A percentile compares a stretch with the other conserved stretches of the same genome.
Conservation (phyloP, 139 green algal species). For the Coelastrella sp. region DNA sequence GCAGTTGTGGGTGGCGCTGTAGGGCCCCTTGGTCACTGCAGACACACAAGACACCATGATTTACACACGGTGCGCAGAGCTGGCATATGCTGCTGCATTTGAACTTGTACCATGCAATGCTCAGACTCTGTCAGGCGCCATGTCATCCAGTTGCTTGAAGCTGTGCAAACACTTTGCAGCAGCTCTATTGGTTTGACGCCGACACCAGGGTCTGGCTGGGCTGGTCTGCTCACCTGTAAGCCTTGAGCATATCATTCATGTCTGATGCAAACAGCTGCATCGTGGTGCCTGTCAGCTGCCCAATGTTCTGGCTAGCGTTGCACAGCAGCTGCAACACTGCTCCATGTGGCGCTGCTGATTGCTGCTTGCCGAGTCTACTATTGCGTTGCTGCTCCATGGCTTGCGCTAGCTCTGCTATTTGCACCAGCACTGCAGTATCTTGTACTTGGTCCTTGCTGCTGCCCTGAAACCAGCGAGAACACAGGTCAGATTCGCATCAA, state of each 20-base stretch:
- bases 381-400: background rate
- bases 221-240: constrained; percentile 23
- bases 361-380: background rate
- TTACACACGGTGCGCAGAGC: too few relatives aligned
- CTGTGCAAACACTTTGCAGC: too few relatives aligned
- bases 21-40: constrained; percentile 30
- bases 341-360: background rate
- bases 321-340: constrained; percentile 11
- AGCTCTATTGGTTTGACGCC: too few relatives aligned
- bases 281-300: background rate
- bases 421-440: constrained; percentile 9
- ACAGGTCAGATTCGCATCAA: too few relatives aligned
- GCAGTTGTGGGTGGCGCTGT: background rate
- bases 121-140: too few relatives aligned
- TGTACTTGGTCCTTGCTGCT: constrained; percentile 3
- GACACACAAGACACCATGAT: too few relatives aligned
- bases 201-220: too few relatives aligned
- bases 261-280: constrained; percentile 41
- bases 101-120: too few relatives aligned
- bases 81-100: too few relatives aligned
- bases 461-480: background rate
- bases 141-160: too few relatives aligned
- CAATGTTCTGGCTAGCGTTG: background rate
- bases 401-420: background rate
- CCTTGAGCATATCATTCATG: constrained; percentile 24